Evolutionary conservation across 352 stramenopile species (phyloP).

Genomic region (Globisporangium acanthophoron): DNA sequence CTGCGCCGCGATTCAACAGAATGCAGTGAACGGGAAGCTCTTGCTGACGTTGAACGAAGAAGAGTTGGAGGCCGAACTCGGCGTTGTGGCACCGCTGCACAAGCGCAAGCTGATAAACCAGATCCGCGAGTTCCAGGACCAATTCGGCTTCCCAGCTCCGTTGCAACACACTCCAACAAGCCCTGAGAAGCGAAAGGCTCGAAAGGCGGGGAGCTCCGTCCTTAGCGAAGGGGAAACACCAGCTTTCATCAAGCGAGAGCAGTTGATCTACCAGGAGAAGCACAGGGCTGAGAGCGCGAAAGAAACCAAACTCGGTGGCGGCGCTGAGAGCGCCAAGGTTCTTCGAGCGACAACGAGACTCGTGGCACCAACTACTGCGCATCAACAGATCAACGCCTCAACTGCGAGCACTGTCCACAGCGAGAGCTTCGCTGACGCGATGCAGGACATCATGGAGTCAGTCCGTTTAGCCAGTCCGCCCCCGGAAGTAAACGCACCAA

Average conservation of each 20-base stretch:
- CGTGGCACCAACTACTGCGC: neutral
- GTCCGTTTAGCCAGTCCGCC: slow-evolving; percentile 6
- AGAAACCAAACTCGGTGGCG: slow-evolving; percentile 1
- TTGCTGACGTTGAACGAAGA: slow-evolving; percentile 33
- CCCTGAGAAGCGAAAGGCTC: slow-evolving; percentile 7
- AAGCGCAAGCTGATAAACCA: slow-evolving; percentile 41
- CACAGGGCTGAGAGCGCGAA: neutral
- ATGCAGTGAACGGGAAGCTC: slow-evolving; percentile 39
- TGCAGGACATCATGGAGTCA: slow-evolving; percentile 18
- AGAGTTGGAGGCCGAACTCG: slow-evolving; percentile 32
- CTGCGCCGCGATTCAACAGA: slow-evolving; percentile 21
- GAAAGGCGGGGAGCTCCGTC: slow-evolving; percentile 5
- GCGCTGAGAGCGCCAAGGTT: neutral
- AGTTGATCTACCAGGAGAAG: slow-evolving; percentile 31
- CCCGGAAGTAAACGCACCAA: slow-evolving; percentile 8
- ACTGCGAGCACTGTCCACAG: neutral
- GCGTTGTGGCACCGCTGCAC: slow-evolving; percentile 28
- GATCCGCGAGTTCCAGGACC: slow-evolving; percentile 33
- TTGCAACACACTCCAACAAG: neutral
- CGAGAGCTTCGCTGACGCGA: slow-evolving; percentile 18
- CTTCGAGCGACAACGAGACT: slow-evolving; percentile 6
- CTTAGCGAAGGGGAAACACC: slow-evolving; percentile 17
- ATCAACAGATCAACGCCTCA: neutral
- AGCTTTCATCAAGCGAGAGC: slow-evolving; percentile 33
- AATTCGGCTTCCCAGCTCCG: slow-evolving; percentile 16